Evolutionary conservation across 106 monocot species (phyloP).

Genomic region (Dendrobium catenatum): DNA sequence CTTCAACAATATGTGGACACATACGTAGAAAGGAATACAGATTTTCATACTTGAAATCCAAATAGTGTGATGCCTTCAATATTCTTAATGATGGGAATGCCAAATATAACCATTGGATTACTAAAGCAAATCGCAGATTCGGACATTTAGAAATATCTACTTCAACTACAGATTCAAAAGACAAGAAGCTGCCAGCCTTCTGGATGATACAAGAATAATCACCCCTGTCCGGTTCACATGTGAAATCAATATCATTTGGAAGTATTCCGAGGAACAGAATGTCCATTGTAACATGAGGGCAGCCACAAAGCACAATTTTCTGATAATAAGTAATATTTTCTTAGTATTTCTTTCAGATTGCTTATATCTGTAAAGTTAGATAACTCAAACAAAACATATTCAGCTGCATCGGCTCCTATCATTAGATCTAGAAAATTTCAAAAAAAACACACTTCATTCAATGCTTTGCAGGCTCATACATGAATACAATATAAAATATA

Average conservation of each 20-base stretch:
- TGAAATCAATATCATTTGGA: constrained; percentile 24
- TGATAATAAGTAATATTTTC: constrained; percentile 9
- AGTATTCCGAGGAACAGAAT: constrained; percentile 40
- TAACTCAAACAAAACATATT: background rate
- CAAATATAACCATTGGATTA: constrained; percentile 26
- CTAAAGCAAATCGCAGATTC: constrained; percentile 28
- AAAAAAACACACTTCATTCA: too few relatives aligned
- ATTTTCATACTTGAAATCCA: constrained; percentile 36
- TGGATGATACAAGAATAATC: constrained; percentile 11
- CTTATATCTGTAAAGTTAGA: background rate
- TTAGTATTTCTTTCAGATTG: background rate
- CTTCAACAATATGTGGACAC: constrained; percentile 43
- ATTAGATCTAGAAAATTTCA: background rate
- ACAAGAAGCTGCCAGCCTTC: constrained; percentile 11
- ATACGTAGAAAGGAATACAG: constrained; percentile 37
- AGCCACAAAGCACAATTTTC: constrained; percentile 59
- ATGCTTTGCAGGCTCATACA: too few relatives aligned
- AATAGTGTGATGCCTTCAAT: constrained; percentile 42
- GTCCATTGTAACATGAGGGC: constrained; percentile 38
- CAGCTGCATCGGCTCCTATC: background rate
- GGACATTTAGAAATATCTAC: constrained; percentile 64
- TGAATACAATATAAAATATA: too few relatives aligned
- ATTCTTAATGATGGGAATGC: constrained; percentile 53
- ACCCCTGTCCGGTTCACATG: constrained; percentile 14
- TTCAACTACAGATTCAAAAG: constrained; percentile 38